Evolutionary conservation across 2,329 filamentous ascomycete species (phyloP), one percentile per base, ranked within the genome.

Genomic region (Trichoderma aggressivum): DNA sequence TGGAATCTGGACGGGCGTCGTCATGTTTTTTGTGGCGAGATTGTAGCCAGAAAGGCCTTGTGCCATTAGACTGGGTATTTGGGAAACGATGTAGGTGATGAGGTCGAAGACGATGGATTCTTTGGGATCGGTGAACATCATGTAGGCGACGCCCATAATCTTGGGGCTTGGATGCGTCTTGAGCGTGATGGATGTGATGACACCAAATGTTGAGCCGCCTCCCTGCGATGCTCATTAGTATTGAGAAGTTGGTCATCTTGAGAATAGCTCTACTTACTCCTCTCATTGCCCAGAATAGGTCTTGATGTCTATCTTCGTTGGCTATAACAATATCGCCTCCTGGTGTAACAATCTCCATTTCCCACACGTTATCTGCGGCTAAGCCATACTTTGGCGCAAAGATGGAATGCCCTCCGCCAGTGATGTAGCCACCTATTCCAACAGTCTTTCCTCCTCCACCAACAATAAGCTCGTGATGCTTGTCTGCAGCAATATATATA

Each of bases 211-310:
- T 24, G 85, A 86, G 2, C 87, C 88, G 3, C 88, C 88, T 7
- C 87, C 87, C 85, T 86, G 21, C 3, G n/a, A 26, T 39, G 8
- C 3, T 12, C 5, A 5, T 50, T 21, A 50, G n/a, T 50, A 6
- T 50, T 21, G 43, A 5, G 5, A 21, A 3, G 5, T 0, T 10
- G 4, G 12, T 21, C n/a, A 47, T 50, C 1, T 28, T 21, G 16
- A 0, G 10, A 5, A 12, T 2, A n/a, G 16, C 1, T 0, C 10
- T 0, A 81, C 83, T 78, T 78, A 88, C 84, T 10, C 89, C 88
- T 71, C 86, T 80, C 73, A 90, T 81, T 0, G 89, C 89, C 89
- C 89, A 92, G 77, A 90, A 91, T 0, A 92, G 78, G 68, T 91
- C 88, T 0, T 79, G 71, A 69, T 90, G 83, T 50, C 86, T 81